Percentiles rank a stretch among this genome's conserved stretches.
phyloP scores from a whole-genome alignment of 2,329 filamentous ascomycete species.

The Neofusicoccum sp. region DNA sequence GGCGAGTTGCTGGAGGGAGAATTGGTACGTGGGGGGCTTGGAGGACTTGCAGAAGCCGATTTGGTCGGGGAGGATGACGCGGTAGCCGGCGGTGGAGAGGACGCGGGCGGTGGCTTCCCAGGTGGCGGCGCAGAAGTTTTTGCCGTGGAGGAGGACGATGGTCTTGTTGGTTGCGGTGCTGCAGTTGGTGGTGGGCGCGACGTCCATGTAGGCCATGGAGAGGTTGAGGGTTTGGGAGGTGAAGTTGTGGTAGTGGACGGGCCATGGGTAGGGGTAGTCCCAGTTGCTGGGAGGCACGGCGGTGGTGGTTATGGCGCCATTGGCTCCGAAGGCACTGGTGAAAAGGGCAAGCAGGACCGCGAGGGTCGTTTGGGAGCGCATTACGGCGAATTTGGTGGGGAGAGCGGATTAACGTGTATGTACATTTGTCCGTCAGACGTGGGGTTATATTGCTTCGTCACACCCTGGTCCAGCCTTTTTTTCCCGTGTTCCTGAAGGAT shows the following conservation, averaged over 20 bases:
- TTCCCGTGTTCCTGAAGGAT: neutral
- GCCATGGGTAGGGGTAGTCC: slow-evolving; percentile 54
- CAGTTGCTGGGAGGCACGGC: slow-evolving; percentile 12
- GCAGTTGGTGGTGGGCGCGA: slow-evolving; percentile 38
- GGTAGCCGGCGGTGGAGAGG: slow-evolving; percentile 50
- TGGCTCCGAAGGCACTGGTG: neutral
- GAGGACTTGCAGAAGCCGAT: slow-evolving; percentile 62
- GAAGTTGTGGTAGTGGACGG: slow-evolving; percentile 51
- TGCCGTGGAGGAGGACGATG: slow-evolving; percentile 57
- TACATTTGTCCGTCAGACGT: neutral
- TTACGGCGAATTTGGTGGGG: neutral
- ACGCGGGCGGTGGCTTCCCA: slow-evolving; percentile 53
- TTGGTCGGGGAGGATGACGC: slow-evolving; percentile 58
- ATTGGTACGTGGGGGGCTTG: slow-evolving; percentile 56
- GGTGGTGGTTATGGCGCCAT: neutral
- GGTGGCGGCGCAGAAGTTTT: slow-evolving; percentile 60
- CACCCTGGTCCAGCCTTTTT: neutral
- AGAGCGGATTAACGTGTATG: no score
- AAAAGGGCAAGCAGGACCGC: neutral
- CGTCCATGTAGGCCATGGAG: slow-evolving; percentile 61
- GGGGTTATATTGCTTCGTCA: neutral
- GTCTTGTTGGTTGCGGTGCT: slow-evolving; percentile 39
- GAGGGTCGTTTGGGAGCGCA: neutral
- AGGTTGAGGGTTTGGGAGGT: slow-evolving; percentile 52
- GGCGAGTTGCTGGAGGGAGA: slow-evolving; percentile 55